These are phyloP conservation scores for Bolboschoenus planiculmis DNA, from an alignment of 176 grass and related monocot genomes.

Conservation along the genomic window DNA sequence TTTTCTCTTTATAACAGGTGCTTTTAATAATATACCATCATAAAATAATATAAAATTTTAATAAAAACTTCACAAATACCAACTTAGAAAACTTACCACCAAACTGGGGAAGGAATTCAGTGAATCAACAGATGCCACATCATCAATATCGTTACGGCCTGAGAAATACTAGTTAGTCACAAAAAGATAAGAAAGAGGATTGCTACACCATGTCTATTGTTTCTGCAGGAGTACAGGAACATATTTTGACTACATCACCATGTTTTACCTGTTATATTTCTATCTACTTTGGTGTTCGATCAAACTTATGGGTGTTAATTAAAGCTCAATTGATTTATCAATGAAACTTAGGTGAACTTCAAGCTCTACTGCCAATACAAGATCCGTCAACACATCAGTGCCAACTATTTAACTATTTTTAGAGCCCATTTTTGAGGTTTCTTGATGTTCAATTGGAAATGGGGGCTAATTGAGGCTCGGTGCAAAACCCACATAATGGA, in stretches of 20 bases:
- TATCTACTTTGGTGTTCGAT: background rate
- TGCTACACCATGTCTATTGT: background rate
- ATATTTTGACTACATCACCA: background rate
- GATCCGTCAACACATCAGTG: background rate
- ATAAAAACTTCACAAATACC: background rate
- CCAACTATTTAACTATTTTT: background rate
- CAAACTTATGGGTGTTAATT: background rate
- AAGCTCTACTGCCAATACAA: background rate
- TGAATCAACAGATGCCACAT: slow-evolving; percentile 76
- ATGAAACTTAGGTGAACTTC: background rate
- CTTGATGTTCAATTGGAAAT: background rate
- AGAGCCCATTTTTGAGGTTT: background rate
- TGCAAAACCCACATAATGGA: background rate
- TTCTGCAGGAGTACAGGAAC: background rate
- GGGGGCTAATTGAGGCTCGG: background rate
- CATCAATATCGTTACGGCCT: slow-evolving; percentile 72
- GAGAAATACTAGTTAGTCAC: background rate
- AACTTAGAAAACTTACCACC: slow-evolving; percentile 39
- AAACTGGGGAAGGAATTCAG: slow-evolving; percentile 83
- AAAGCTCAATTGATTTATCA: background rate
- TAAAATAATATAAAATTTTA: background rate
- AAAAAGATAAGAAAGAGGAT: background rate
- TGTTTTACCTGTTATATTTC: background rate
- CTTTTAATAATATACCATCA: background rate
- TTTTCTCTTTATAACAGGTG: background rate